Evolutionary conservation across 345 rosid species (phyloP).

Genomic region (Pistacia vera): DNA sequence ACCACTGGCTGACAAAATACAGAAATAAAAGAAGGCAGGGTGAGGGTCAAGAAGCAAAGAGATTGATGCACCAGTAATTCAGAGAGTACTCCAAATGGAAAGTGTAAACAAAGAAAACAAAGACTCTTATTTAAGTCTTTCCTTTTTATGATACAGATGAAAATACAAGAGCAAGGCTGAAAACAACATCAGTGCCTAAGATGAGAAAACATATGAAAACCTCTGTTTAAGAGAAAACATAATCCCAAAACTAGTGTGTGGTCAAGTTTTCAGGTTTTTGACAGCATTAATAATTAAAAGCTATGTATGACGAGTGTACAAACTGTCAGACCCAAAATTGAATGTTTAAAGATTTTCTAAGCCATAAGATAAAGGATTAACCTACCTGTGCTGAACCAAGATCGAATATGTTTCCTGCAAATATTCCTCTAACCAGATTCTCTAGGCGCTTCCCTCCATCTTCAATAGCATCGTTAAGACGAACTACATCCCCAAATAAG

Average conservation of each 20-base stretch:
- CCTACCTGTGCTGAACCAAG: slow-evolving; percentile 95
- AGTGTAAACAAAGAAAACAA: background rate
- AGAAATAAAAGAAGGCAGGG: background rate
- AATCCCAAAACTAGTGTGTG: background rate
- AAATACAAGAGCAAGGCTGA: background rate
- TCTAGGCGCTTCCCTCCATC: slow-evolving; percentile 70
- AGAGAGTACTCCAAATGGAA: background rate
- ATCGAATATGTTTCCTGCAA: slow-evolving; percentile 98
- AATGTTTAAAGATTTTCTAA: slow-evolving; percentile 1
- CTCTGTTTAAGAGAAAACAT: background rate
- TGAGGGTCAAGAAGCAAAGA: background rate
- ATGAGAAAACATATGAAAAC: background rate
- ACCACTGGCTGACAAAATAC: background rate
- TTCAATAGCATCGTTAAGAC: slow-evolving; percentile 70
- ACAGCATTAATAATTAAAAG: background rate
- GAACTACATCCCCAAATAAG: slow-evolving; percentile 70
- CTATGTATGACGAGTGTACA: background rate
- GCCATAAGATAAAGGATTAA: slow-evolving; percentile 11
- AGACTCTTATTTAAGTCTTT: background rate
- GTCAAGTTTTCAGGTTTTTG: background rate
- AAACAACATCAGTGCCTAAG: background rate
- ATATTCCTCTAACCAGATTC: slow-evolving; percentile 79
- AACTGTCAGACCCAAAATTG: background rate
- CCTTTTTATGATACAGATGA: background rate
- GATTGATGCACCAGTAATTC: background rate